Conservation (phyloP, 2,329 filamentous ascomycete species). For the Trichophaea hybrida region DNA sequence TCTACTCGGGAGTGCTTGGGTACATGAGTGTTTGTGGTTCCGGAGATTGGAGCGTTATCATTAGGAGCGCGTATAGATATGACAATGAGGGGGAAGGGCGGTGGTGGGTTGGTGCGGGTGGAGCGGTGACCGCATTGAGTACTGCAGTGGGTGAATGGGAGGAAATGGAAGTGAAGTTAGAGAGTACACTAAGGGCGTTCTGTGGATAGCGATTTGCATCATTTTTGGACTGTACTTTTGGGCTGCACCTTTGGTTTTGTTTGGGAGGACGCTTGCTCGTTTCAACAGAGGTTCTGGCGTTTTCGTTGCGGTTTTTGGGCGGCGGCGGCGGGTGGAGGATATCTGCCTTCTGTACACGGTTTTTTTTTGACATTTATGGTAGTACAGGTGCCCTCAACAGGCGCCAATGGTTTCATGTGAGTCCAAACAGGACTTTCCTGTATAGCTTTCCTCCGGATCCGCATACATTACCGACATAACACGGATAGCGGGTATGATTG, state of each 20-base stretch:
- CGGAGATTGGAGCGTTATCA: conserved; percentile 84
- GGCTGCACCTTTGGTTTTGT: not conserved
- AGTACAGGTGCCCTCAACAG: no score
- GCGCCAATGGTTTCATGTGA: no score
- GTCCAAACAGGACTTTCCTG: no score
- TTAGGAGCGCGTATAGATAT: conserved; percentile 65
- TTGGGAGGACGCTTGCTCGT: not conserved
- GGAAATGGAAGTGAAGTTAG: conserved; percentile 71
- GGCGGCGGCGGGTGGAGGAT: no score
- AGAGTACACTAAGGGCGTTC: conserved; percentile 21
- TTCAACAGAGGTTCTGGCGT: not conserved
- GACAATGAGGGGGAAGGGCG: conserved; percentile 42
- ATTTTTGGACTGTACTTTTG: not conserved
- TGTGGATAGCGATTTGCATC: not conserved
- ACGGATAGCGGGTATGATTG: no score
- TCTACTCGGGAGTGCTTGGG: conserved; percentile 81
- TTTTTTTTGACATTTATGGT: no score
- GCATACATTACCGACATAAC: no score
- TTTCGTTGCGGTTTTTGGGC: no score
- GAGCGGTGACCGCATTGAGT: conserved; percentile 75
- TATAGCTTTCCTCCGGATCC: no score
- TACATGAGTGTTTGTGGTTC: conserved; percentile 76
- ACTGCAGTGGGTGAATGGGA: conserved; percentile 68
- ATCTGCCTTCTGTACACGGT: no score
- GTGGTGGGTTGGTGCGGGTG: conserved; percentile 81